Evolutionary conservation across 2,329 filamentous ascomycete genomes (phyloP).

Genomic region (Trichoderma breve): DNA sequence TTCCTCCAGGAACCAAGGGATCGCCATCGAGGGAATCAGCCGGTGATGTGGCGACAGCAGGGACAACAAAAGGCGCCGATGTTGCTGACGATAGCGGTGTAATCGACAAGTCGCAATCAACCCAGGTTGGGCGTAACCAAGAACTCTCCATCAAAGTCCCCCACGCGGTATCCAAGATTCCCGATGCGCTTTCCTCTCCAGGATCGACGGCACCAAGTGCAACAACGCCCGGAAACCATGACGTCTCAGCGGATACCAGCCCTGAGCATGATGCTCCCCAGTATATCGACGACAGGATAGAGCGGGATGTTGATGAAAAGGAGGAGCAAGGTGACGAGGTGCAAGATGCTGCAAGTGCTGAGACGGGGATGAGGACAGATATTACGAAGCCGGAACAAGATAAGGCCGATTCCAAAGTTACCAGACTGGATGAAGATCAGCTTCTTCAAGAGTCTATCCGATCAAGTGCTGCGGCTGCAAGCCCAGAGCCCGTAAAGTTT

Average conservation of each 20-base stretch:
- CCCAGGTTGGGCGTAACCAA: background rate
- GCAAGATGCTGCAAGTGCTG: conserved; percentile 3
- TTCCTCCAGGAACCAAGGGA: conserved; percentile 35
- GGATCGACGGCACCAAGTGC: conserved; percentile 71
- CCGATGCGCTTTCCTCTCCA: conserved; percentile 53
- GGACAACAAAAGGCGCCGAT: background rate
- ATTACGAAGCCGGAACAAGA: background rate
- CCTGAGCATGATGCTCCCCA: conserved; percentile 65
- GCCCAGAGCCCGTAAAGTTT: conserved; percentile 16
- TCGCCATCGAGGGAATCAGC: conserved; percentile 23
- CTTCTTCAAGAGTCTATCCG: conserved; percentile 44
- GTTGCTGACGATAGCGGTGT: background rate
- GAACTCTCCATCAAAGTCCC: conserved; percentile 34
- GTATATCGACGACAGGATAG: conserved; percentile 42
- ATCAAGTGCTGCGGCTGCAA: conserved; percentile 28
- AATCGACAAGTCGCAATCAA: background rate
- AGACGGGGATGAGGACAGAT: conserved; percentile 24
- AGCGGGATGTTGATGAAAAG: conserved; percentile 35
- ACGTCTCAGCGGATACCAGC: conserved; percentile 71
- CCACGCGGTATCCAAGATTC: conserved; percentile 28
- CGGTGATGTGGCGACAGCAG: conserved; percentile 1
- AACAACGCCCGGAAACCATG: conserved; percentile 66
- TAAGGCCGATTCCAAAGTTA: conserved; percentile 26
- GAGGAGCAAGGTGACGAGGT: conserved; percentile 34
- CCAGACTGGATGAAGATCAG: conserved; percentile 39